Percentiles rank a stretch among this genome's conserved stretches.
phyloP scores from a whole-genome alignment of 768 basidiomycete genomes.

The Calocybe gangraenosa region DNA sequence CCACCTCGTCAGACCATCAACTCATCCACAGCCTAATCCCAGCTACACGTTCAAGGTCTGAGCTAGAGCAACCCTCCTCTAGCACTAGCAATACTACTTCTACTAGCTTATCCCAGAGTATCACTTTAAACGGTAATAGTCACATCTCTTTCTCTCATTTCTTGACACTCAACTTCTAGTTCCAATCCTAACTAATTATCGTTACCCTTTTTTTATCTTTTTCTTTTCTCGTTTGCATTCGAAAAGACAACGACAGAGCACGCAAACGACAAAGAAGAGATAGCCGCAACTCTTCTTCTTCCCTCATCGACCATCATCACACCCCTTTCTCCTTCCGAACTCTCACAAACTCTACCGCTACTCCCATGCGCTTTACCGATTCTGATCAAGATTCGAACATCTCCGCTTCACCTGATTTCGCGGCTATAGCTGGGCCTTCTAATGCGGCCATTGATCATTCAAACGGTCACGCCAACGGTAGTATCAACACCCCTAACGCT shows the following conservation, averaged over 20 bases:
- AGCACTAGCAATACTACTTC: conserved; percentile 19
- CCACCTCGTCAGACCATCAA: conserved; percentile 14
- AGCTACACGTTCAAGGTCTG: conserved; percentile 57
- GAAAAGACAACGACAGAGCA: conserved; percentile 35
- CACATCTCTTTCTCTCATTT: conserved; percentile 10
- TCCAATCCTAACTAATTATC: conserved; percentile 14
- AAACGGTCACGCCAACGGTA: conserved; percentile 42
- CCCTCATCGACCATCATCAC: conserved; percentile 28
- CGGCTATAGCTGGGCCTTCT: conserved; percentile 51
- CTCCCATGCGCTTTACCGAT: conserved; percentile 49
- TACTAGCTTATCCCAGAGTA: conserved; percentile 18
- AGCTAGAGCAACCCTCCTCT: conserved; percentile 48
- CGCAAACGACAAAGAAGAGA: conserved; percentile 70
- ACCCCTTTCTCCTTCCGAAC: conserved; percentile 21
- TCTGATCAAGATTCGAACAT: conserved; percentile 43
- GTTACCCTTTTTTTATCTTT: not conserved
- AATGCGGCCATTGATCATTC: conserved; percentile 34
- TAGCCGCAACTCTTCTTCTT: conserved; percentile 29
- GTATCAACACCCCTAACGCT: conserved; percentile 28
- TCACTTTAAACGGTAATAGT: conserved; percentile 31
- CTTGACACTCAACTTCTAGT: not conserved
- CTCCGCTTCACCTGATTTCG: conserved; percentile 40
- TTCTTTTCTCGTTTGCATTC: conserved; percentile 2
- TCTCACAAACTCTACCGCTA: conserved; percentile 14
- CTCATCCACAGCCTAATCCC: conserved; percentile 51